Evolutionary conservation across 805 yeast genomes (phyloP), one percentile per base, ranked within the genome.

Genomic region (Pichia exigua): DNA sequence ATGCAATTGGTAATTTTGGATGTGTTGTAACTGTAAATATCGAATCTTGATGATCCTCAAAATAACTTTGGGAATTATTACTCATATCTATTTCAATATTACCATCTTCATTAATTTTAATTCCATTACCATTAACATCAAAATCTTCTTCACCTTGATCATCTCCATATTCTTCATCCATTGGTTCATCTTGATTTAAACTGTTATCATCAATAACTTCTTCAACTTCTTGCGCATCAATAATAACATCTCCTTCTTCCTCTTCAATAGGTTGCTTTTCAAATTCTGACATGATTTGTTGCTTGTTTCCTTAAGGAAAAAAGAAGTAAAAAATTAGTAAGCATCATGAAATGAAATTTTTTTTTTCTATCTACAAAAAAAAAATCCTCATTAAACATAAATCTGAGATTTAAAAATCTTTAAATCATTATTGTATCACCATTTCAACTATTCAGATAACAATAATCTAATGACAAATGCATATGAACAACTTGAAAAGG

Each of bases 1-100:
- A 85, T 10, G 87, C 94, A 66, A 85, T 67, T 18, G 97, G 97
- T 54, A 90, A 73, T 8, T 75, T 75, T 41, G 97, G 97, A 65
- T 94, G 97, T 8, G 82, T 72, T 47, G 87, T 79, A n/a, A 94
- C 75, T 15, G 86, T 75, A 68, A 86, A 92, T 4, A 92, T 79
- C 2, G 97, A 88, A 67, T 94, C 99, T 50, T 78, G 75, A 65
- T 94, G 99, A 58, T 78, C 76, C 65, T 94, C 99, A 66, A 94
- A 94, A 67, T 88, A 94, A 0, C 88, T 74, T 71, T 84, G 79
- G 9, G 98, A 88, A 69, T 92, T 92, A 70, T 92, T 92, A 47
- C 91, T 75, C 82, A 91, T 72, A 63, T 91, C 98, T 35, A 92
- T 78, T 67, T 87, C 95, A 42, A 87, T 69, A 41, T 75, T 71